Evolutionary conservation across 2,329 filamentous ascomycete genomes (phyloP).

Genomic region (Aspergillus pseudonomiae): DNA sequence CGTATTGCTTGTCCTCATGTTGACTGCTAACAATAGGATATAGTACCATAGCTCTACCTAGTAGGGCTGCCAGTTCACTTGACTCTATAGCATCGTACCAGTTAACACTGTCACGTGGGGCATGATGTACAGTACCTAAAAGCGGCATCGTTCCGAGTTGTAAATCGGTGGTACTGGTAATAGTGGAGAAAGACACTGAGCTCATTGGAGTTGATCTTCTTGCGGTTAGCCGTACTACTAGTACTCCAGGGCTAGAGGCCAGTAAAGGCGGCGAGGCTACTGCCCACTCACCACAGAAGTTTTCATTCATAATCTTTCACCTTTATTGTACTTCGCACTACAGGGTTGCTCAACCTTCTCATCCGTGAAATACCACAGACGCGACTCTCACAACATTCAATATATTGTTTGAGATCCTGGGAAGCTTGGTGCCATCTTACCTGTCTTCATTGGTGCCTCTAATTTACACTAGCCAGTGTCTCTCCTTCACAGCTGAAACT

Average conservation of each 20-base stretch:
- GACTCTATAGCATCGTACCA: too few relatives aligned
- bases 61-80: not conserved
- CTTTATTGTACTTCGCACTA: not conserved
- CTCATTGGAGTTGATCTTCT: not conserved
- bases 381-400: not conserved
- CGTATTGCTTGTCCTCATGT: not conserved
- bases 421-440: not conserved
- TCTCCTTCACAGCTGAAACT: not conserved
- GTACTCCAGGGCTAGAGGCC: not conserved
- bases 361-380: not conserved
- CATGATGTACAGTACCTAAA: not conserved
- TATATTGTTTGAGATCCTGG: not conserved
- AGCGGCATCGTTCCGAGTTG: not conserved
- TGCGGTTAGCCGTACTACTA: not conserved
- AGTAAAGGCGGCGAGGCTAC: constrained; percentile 5
- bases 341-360: not conserved
- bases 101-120: not conserved
- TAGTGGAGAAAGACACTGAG: not conserved
- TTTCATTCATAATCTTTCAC: not conserved
- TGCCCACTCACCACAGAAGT: constrained; percentile 5
- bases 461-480: not conserved
- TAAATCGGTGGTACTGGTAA: not conserved
- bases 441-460: not conserved
- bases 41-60: not conserved
- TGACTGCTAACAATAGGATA: not conserved